phyloP scores from a whole-genome alignment of 768 basidiomycete species.

The Agaricus bisporus region DNA sequence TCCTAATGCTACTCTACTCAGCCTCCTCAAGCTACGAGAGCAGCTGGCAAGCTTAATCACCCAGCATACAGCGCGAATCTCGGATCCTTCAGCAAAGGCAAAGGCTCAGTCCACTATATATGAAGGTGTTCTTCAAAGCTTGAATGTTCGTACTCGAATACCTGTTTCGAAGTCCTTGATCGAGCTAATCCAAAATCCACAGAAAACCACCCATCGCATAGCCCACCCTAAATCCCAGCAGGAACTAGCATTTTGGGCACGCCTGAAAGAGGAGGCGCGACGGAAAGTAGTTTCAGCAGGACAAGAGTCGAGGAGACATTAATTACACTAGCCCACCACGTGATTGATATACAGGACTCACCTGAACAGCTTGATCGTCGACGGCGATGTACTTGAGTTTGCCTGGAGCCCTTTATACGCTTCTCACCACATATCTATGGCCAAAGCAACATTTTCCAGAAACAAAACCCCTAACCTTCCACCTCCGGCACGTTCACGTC shows the following conservation, averaged over 20 bases:
- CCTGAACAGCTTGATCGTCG: neutral
- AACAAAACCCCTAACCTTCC: conserved; percentile 39
- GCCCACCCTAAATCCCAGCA: conserved; percentile 83
- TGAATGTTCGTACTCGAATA: conserved; percentile 52
- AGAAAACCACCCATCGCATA: conserved; percentile 64
- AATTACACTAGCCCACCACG: neutral
- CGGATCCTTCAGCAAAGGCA: conserved; percentile 53
- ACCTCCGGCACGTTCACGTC: conserved; percentile 61
- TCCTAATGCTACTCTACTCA: conserved; percentile 23
- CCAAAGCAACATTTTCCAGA: conserved; percentile 22
- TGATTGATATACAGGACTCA: too few relatives aligned
- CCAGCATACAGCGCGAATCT: conserved; percentile 63
- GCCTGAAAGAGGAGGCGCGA: conserved; percentile 76
- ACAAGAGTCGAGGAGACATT: conserved; percentile 23
- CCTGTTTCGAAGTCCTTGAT: neutral
- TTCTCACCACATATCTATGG: conserved; percentile 39
- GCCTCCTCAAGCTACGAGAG: conserved; percentile 77
- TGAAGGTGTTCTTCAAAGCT: conserved; percentile 66
- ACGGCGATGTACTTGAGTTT: conserved; percentile 28
- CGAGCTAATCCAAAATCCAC: conserved; percentile 6
- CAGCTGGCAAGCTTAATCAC: conserved; percentile 75
- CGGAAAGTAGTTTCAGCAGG: conserved; percentile 46
- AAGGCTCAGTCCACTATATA: conserved; percentile 70
- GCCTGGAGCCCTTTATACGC: conserved; percentile 34
- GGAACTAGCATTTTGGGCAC: conserved; percentile 83